Percentiles rank a stretch among this genome's conserved stretches.
These are phyloP conservation scores for Tricholomella constricta DNA, from an alignment of 768 basidiomycete species.

Conservation along the genomic window DNA sequence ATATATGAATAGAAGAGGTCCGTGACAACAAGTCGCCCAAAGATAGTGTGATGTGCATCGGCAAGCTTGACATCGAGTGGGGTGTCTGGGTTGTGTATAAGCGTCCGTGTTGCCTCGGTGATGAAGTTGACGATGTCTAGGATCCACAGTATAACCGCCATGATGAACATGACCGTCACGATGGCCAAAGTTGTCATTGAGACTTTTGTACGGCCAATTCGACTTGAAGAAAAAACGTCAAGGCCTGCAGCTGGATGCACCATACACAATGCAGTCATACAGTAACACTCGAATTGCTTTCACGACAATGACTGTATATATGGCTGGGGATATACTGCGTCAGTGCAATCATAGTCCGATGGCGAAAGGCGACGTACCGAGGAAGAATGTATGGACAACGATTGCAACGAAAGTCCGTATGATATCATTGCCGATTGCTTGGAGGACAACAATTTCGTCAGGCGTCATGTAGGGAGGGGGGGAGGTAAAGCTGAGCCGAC, in stretches of 20 bases:
- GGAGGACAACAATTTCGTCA: background rate
- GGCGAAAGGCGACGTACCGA: background rate
- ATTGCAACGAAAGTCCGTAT: slow-evolving; percentile 8
- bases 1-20: slow-evolving; percentile 11
- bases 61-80: slow-evolving; percentile 4
- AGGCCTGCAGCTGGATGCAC: too few species aligned
- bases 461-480: too few species aligned
- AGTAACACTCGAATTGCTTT: slow-evolving; percentile 5
- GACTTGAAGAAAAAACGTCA: background rate
- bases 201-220: slow-evolving; percentile 5
- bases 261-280: background rate
- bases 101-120: slow-evolving; percentile 3
- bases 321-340: slow-evolving; percentile 1
- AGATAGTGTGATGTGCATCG: background rate
- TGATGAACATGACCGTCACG: background rate
- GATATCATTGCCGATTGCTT: slow-evolving; percentile 5
- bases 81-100: background rate
- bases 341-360: background rate
- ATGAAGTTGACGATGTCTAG: slow-evolving; percentile 10
- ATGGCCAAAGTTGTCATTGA: background rate
- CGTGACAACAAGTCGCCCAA: slow-evolving; percentile 1
- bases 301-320: slow-evolving; percentile 5
- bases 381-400: slow-evolving; percentile 7
- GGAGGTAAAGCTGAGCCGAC: too few species aligned
- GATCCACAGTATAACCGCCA: slow-evolving; percentile 5